Evolutionary conservation across 1,284 basidiomycete genomes (phyloP), one percentile per base, ranked within the genome.

Genomic region (Trametes sp.): DNA sequence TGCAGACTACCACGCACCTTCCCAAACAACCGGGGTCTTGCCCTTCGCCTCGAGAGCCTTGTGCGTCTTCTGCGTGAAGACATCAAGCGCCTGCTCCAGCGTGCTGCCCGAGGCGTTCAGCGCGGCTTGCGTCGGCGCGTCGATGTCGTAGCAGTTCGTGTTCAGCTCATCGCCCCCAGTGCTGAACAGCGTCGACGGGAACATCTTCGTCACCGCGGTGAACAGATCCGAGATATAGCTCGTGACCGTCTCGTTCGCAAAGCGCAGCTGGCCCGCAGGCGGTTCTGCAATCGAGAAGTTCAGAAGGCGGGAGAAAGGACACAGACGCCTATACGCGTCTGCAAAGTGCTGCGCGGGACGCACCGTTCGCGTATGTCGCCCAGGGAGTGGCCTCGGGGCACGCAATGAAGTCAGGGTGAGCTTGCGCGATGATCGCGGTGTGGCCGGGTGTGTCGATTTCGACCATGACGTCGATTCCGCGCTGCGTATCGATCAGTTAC

Each of bases 91-190:
- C 63, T 89, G 77, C 51, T 87, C 82, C 23, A 94, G 75, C 0
- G 86, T 89, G 70, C 78, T 74, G 5, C 83, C 84, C 14, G 78
- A 78, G 45, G 72, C 66, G 57, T 79, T 73, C 57, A 92, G 78
- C 10, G 82, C 80, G 0, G 74, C 72, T 69, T 86, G 83, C 0
- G 90, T 92, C 62, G 81, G 75, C 6, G 76, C 69, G 73, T 94
- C 92, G 29, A 85, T 73, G 0, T 78, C 77, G 72, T 92, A 95
- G 76, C 92, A 94, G 45, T 81, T 80, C 10, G 74, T 72, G 72
- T 94, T 94, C 64, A 95, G 74, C 75, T 96, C 94, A 72, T 96
- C 94, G 0, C 94, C 94, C 1, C 94, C 94, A 0, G 92, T 91
- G 66, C 86, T 87, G 73, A 96, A 87, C 62, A 91, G 81, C 26